These are phyloP conservation scores for Picea engelmannii DNA, from an alignment of 83 land plant species.

Conservation along the genomic window DNA sequence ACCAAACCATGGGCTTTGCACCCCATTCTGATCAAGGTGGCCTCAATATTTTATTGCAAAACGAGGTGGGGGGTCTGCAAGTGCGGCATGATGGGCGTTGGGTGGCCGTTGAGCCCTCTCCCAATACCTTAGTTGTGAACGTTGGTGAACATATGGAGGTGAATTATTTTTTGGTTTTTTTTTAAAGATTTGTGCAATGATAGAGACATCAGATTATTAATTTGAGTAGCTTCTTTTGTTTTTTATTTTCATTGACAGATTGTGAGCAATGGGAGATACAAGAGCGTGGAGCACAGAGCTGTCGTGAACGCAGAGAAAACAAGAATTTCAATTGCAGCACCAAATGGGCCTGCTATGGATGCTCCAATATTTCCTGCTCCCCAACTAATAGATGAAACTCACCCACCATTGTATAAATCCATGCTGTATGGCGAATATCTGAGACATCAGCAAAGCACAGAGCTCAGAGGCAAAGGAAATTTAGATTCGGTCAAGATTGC, in stretches of 20 bases:
- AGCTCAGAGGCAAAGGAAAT: neutral
- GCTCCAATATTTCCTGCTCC: constrained; percentile 11
- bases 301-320: neutral
- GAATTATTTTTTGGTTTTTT: neutral
- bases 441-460: neutral
- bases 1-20: constrained; percentile 42
- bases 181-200: neutral
- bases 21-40: neutral
- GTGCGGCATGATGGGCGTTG: constrained; percentile 29
- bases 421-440: constrained; percentile 6
- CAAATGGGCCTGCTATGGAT: neutral
- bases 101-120: no score
- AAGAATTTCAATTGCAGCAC: neutral
- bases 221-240: no score
- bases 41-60: constrained; percentile 50
- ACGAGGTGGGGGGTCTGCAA: constrained; percentile 50
- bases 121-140: no score
- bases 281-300: constrained; percentile 1
- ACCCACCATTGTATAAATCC: neutral
- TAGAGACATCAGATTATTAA: no score
- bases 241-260: no score
- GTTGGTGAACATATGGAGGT: constrained; percentile 61
- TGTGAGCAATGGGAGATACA: no score
- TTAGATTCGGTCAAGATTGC: neutral
- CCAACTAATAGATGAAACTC: neutral